These are phyloP conservation scores for Phlebopus sp. DNA, from an alignment of 1,284 basidiomycete species.

Conservation along the genomic window DNA sequence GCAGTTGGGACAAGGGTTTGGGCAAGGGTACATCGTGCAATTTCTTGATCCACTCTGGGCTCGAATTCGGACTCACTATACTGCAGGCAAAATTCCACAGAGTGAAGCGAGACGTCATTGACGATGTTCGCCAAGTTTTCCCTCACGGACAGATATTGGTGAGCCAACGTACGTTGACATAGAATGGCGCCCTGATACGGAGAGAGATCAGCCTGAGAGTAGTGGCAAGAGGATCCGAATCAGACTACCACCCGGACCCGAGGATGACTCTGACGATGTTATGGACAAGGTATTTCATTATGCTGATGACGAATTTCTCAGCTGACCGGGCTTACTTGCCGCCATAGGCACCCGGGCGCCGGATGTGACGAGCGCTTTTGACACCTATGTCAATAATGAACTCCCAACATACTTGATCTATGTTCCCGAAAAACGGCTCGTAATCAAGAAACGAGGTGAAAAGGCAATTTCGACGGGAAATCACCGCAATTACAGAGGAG, in stretches of 20 bases:
- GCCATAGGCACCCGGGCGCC: constrained; percentile 20
- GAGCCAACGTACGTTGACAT: not conserved
- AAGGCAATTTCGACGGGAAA: constrained; percentile 25
- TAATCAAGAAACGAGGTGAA: constrained; percentile 33
- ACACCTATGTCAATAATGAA: constrained; percentile 29
- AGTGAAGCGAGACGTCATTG: constrained; percentile 28
- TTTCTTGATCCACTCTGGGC: constrained; percentile 24
- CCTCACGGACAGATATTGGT: constrained; percentile 32
- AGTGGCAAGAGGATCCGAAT: constrained; percentile 27
- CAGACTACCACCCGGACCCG: constrained; percentile 23
- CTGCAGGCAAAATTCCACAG: constrained; percentile 30
- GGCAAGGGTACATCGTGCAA: constrained; percentile 5
- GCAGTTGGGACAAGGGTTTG: no score
- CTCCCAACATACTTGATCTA: constrained; percentile 30
- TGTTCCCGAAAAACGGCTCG: constrained; percentile 24
- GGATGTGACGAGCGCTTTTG: constrained; percentile 25
- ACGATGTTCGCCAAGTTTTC: constrained; percentile 26
- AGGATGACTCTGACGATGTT: constrained; percentile 4
- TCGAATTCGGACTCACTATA: constrained; percentile 17
- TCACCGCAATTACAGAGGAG: constrained; percentile 25
- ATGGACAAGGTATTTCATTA: constrained; percentile 15
- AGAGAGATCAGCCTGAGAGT: constrained; percentile 20
- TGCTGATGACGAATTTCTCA: not conserved
- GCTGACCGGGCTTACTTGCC: constrained; percentile 4
- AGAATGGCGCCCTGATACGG: not conserved